A percentile compares a stretch with the other conserved stretches of the same genome.
Evolutionary conservation across 352 stramenopile genomes (phyloP).

Genomic region (Aphanomyces cochlioides): DNA sequence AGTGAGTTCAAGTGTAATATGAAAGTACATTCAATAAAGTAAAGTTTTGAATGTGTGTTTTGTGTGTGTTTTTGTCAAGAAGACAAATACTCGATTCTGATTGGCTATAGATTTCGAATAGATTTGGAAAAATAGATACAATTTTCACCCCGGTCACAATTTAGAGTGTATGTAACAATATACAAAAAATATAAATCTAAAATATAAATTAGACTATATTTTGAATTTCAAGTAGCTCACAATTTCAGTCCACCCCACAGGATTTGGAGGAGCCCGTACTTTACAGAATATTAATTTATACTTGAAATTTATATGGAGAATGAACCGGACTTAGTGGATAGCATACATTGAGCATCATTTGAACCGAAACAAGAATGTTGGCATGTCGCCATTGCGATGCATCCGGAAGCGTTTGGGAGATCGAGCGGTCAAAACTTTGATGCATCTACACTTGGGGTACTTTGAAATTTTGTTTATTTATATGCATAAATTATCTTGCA

Average conservation of each 20-base stretch:
- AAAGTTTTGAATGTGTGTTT: too few relatives aligned
- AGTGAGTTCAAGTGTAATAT: too few relatives aligned
- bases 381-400: not conserved
- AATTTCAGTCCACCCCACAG: too few relatives aligned
- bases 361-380: not conserved
- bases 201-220: not conserved
- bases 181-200: too few relatives aligned
- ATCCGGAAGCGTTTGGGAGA: not conserved
- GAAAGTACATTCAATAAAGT: too few relatives aligned
- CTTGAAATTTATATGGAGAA: not conserved
- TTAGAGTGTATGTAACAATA: too few relatives aligned
- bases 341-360: not conserved
- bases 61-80: too few relatives aligned
- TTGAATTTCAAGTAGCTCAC: not conserved
- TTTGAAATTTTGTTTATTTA: not conserved
- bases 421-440: not conserved
- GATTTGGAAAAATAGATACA: too few relatives aligned
- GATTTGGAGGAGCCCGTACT: too few relatives aligned
- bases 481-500: not conserved
- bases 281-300: not conserved
- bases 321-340: not conserved
- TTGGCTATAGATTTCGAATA: too few relatives aligned
- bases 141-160: too few relatives aligned
- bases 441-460: not conserved
- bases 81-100: too few relatives aligned